Base-by-base conservation (phyloP, 2,329 filamentous ascomycete genomes). In the Periglandula ipomoeae region DNA sequence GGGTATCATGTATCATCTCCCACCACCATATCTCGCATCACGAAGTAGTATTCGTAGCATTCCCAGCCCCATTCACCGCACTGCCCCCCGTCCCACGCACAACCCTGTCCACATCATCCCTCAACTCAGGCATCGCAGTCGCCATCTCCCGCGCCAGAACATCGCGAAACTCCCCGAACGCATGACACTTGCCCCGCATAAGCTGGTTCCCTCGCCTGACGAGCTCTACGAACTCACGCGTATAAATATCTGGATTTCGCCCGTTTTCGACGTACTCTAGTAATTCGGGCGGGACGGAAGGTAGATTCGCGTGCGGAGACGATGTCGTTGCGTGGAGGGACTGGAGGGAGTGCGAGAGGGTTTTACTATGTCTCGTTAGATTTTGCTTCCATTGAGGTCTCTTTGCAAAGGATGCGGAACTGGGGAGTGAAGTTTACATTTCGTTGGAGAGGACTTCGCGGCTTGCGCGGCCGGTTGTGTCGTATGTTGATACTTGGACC, bases 171-270 rank as follows among this genome's bases (percentile, higher is more conserved):
- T 65, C 57, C 10, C 62, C 70, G 60, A 85, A 86, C 32, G 81
- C 82, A 57, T 67, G 63, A 64, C 74, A 70, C 70, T 85, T 85
- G 48, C 82, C 82, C 57, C 76, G 73, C 69, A 83, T 74, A 52
- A 82, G 68, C 71, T 85, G 82, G 68, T 86, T 86, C 37, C 76
- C 72, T 42, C 81, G 71, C 48, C 81, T 70, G 22, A 82, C 81
- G 46, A 82, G 71, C 75, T 86, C 82, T 59, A 85, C 81, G 58
- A 86, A 85, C 69, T 86, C 82, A 59, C 82, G 74, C 48, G 82
- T 86, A 71, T 86, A 86, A 57, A 86, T 85, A 65, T 86, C 82
- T 2, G 82, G 82, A 69, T 86, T 86, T 45, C 82, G 80, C 40
- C 82, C 82, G 60, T 80, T 78, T 63, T 86, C 82, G 58, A 86